These are phyloP conservation scores for Mycosphaerella arachidis DNA, from an alignment of 2,329 filamentous ascomycete species.

Conservation along the genomic window DNA sequence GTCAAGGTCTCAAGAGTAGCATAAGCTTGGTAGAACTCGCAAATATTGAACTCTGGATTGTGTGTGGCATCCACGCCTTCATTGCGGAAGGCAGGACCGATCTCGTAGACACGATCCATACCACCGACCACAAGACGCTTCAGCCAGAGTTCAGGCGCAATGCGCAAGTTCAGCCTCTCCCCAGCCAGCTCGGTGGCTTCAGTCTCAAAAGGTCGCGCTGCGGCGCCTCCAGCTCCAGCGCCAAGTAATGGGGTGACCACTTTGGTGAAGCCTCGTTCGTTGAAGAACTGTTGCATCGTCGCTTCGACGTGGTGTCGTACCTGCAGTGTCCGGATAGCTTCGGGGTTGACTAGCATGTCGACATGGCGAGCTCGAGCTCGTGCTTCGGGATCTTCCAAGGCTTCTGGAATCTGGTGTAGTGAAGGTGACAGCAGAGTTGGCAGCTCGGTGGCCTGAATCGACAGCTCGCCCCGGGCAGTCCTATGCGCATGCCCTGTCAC, in stretches of 20 bases:
- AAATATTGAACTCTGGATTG: conserved; percentile 96
- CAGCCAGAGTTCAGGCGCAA: conserved; percentile 92
- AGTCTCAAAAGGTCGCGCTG: conserved; percentile 81
- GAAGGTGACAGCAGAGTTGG: conserved; percentile 72
- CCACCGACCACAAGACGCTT: conserved; percentile 88
- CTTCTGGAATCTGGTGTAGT: conserved; percentile 71
- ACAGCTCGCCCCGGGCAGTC: conserved; percentile 70
- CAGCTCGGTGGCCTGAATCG: conserved; percentile 62
- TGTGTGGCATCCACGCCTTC: conserved; percentile 83
- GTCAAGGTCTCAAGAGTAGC: conserved; percentile 73
- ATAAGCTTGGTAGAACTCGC: conserved; percentile 92
- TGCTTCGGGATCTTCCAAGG: conserved; percentile 65
- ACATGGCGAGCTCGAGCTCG: conserved; percentile 75
- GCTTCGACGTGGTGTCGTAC: conserved; percentile 71
- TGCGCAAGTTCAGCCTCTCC: conserved; percentile 69
- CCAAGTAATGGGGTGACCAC: conserved; percentile 88
- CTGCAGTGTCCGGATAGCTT: conserved; percentile 64
- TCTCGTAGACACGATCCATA: conserved; percentile 85
- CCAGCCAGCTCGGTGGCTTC: conserved; percentile 69
- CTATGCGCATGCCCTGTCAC: conserved; percentile 66
- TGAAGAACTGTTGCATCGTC: conserved; percentile 68
- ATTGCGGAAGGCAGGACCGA: conserved; percentile 88
- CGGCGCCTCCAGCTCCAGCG: conserved; percentile 76
- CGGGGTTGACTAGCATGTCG: conserved; percentile 73
- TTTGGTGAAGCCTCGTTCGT: conserved; percentile 70